These are phyloP conservation scores for Solanum paucissectum DNA, from an alignment of 257 asterid species.

Conservation along the genomic window DNA sequence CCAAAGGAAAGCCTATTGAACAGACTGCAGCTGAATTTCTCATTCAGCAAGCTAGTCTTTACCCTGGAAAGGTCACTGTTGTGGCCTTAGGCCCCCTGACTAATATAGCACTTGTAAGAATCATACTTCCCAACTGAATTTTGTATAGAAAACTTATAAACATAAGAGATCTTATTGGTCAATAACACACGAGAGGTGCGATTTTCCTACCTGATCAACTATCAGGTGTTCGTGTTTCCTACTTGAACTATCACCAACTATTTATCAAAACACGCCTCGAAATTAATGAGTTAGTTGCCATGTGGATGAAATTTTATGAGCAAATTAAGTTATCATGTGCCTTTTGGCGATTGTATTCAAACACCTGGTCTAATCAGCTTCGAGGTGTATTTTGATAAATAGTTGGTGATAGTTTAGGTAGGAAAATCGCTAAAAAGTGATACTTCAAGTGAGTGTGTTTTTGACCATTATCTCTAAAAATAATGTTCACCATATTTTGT, in stretches of 20 bases:
- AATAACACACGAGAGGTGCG: not conserved
- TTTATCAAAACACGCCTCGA: no score
- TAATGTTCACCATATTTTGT: not conserved
- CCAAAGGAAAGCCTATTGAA: conserved; percentile 68
- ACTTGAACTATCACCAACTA: no score
- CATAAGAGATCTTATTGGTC: not conserved
- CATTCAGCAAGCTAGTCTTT: conserved; percentile 47
- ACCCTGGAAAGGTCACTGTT: conserved; percentile 79
- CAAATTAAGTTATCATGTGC: not conserved
- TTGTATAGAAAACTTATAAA: not conserved
- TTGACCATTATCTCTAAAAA: not conserved
- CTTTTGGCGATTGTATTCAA: not conserved
- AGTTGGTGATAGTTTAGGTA: not conserved
- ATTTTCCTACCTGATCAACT: not conserved
- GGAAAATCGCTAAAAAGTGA: not conserved
- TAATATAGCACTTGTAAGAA: conserved; percentile 73
- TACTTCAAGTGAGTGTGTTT: not conserved
- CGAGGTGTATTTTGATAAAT: not conserved
- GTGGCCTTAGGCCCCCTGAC: conserved; percentile 95
- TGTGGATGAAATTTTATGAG: no score
- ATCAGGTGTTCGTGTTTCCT: no score
- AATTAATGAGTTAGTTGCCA: no score
- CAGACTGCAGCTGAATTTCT: conserved; percentile 77
- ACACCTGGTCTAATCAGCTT: not conserved
- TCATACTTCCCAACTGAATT: not conserved